Percentiles rank a stretch among this genome's conserved stretches.
phyloP scores from a whole-genome alignment of 495 filamentous ascomycete genomes.

The Aspergillus homomorphus region DNA sequence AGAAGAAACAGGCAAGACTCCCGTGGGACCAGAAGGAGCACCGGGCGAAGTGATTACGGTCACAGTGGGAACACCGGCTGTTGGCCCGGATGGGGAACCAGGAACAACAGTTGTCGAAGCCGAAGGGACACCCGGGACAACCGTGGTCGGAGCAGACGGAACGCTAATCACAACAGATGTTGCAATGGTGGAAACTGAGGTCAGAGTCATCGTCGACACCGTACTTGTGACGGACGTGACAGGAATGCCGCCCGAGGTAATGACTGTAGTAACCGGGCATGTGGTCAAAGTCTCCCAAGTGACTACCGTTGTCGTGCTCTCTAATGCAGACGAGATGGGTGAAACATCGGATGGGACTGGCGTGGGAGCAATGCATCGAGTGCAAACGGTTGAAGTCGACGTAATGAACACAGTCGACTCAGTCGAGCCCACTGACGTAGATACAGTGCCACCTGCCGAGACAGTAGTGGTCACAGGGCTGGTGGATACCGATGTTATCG shows the following conservation, averaged over 20 bases:
- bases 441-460: slow-evolving; percentile 31
- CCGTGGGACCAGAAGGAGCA: not conserved
- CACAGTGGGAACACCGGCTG: not conserved
- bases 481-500: slow-evolving; percentile 30
- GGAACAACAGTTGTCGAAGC: no score
- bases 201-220: slow-evolving; percentile 38
- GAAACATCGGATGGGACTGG: not conserved
- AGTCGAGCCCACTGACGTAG: slow-evolving; percentile 31
- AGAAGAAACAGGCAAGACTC: not conserved
- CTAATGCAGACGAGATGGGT: not conserved
- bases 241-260: slow-evolving; percentile 32
- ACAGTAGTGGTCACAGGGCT: slow-evolving; percentile 37
- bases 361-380: slow-evolving; percentile 23
- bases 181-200: slow-evolving; percentile 35
- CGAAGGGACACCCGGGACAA: not conserved
- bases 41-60: not conserved
- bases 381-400: slow-evolving; percentile 34
- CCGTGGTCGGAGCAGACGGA: slow-evolving; percentile 14
- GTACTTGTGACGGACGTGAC: slow-evolving; percentile 37
- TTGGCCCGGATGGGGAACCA: not conserved
- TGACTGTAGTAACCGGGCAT: slow-evolving; percentile 40
- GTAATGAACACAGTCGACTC: slow-evolving; percentile 37
- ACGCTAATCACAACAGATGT: slow-evolving; percentile 28
- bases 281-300: slow-evolving; percentile 42
- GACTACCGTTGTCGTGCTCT: slow-evolving; percentile 25